Percentiles rank a stretch among this genome's conserved stretches.
Conservation (phyloP, 2,329 filamentous ascomycete genomes). For the Colletotrichum theobromicola region DNA sequence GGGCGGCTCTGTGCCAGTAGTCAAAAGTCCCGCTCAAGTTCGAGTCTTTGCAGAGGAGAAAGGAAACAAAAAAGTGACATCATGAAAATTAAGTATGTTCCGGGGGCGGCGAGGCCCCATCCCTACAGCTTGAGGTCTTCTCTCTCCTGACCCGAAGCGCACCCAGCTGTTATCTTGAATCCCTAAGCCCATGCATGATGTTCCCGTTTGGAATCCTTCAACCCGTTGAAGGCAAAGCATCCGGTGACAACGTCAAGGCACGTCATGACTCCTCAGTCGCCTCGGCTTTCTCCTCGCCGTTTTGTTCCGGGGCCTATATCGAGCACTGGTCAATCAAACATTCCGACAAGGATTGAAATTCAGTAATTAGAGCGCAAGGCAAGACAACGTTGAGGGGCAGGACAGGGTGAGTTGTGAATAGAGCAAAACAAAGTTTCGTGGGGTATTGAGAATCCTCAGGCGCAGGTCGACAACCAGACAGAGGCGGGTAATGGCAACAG, state of each 20-base stretch:
- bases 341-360: neutral
- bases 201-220: conserved; percentile 4
- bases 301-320: conserved; percentile 13
- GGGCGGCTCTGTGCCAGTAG: neutral
- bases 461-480: neutral
- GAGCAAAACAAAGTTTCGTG: neutral
- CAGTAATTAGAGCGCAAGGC: neutral
- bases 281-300: conserved; percentile 7
- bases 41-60: conserved; percentile 1
- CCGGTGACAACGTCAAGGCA: neutral
- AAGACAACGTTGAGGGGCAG: neutral
- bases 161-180: neutral
- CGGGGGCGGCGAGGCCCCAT: conserved; percentile 13
- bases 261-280: conserved; percentile 19
- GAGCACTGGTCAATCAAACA: neutral
- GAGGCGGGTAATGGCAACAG: neutral
- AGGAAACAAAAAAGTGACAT: conserved; percentile 11
- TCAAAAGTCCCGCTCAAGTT: neutral
- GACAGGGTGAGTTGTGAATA: neutral
- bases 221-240: neutral
- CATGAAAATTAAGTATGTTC: conserved; percentile 24
- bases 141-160: conserved; percentile 12
- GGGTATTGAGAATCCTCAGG: neutral
- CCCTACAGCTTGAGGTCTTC: neutral
- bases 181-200: neutral